Base-by-base conservation (phyloP, 371 early-diverging fungal genomes). In the Mucor ambiguus region DNA sequence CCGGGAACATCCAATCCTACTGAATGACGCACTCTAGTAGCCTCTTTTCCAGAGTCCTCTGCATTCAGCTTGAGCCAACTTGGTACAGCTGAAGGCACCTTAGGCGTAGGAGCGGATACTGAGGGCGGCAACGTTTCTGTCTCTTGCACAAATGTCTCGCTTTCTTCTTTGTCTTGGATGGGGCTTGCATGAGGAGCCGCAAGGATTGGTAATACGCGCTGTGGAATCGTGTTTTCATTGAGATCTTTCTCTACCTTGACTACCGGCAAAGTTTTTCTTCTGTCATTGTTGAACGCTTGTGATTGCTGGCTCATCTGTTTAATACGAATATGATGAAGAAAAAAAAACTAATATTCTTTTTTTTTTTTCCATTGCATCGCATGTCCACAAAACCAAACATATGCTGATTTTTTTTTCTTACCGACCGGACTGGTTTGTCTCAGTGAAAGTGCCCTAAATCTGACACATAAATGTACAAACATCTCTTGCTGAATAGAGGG, bases 1-100 rank as follows among this genome's bases (percentile, higher is more conserved):
- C 76, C 76, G n/a, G 76, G 76, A 20, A 75, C 76, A 59, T 75
- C 76, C 33, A 75, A 62, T 14, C 76, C 76, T 14, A 75, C 55
- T 0, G 72, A 71, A 52, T 75, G 67, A 16, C 75, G 60, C 7
- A 60, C 44, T 60, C 64, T 55, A 8, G 30, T 18, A 46, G 20
- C 20, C 0, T 49, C 33, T 22, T 48, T 55, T 11, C 52, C 52
- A n/a, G n/a, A 20, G 8, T 70, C 70, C 18, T 61, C 62, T 18
- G 62, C 14, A 16, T 55, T 43, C 18, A 64, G 16, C 20, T 49
- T 61, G 28, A 72, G 16, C 72, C 72, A 72, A 20, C n/a, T 65
- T n/a, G 67, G 64, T 30, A 61, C 48, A 11, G 64, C 64, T 24
- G 60, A 38, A 12, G 55, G 37, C 1, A 44, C 41, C 28, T 49